Evolutionary conservation across 1,284 basidiomycete genomes (phyloP), one percentile per base, ranked within the genome.

Genomic region (Tylopilus sp.): DNA sequence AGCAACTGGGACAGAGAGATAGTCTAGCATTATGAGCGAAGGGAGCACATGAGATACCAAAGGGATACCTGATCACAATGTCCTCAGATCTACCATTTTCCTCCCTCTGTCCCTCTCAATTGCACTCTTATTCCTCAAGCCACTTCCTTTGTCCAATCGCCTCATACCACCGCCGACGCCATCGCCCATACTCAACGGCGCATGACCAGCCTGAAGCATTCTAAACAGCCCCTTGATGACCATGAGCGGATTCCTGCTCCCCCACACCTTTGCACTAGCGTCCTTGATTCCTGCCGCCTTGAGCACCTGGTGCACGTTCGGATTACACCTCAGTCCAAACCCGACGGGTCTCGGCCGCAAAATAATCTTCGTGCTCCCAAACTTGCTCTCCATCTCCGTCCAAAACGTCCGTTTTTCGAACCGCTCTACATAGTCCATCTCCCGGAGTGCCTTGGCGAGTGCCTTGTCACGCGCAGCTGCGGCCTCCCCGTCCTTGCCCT

Each of bases 211-310:
- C 50, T 87, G 81, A 41, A 90, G 71, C 71, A 89, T 72, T 56
- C 74, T 71, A 56, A 78, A 73, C 28, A 73, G 59, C 31, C 72
- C 69, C 57, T 78, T 78, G 63, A 78, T 72, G 54, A 78, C 76
- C 58, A 72, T 85, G 59, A 89, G 74, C 35, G 81, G 81, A 69
- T 96, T 97, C 56, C 91, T 76, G 59, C 89, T 94, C 30, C 95
- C 94, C 81, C 92, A 89, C 35, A 98, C 90, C 69, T 95, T 95
- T 25, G 92, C 96, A 58, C 88, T 92, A 39, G 91, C 80, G 69
- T 99, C 96, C 66, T 92, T 89, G 72, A 98, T 92, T 11, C 96
- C 96, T 2, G 91, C 93, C 0, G 94, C 92, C 59, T 91, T 89
- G 61, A 95, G 79, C 44, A 99, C 78, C 59, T 85, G 80, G 70